Evolutionary conservation across 2,329 filamentous ascomycete genomes (phyloP).

Genomic region (Trichoderma atrobrunneum): DNA sequence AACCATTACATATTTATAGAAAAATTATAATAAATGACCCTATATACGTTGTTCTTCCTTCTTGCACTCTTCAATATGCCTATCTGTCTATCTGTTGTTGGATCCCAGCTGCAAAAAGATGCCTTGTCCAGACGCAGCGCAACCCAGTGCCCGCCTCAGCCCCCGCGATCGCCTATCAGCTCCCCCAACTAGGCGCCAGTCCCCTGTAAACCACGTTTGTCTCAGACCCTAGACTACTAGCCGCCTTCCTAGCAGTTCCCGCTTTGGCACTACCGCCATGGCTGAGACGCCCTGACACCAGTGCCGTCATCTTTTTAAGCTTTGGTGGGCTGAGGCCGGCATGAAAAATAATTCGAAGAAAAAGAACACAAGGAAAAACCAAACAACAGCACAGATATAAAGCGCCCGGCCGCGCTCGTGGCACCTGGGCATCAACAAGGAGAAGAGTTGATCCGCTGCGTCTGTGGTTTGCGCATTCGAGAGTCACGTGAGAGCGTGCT

Average conservation of each 20-base stretch:
- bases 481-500: slow-evolving; percentile 8
- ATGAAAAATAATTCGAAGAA: not conserved
- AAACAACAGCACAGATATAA: not conserved
- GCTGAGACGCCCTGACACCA: not conserved
- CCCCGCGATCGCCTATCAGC: not conserved
- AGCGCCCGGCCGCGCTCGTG: not conserved
- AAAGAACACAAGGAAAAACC: not conserved
- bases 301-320: not conserved
- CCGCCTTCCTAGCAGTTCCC: not conserved
- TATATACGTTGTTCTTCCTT: not conserved
- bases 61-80: not conserved
- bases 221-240: slow-evolving; percentile 6
- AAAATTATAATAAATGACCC: not conserved
- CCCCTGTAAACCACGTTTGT: not conserved
- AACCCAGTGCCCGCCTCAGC: not conserved
- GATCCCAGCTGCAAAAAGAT: not conserved
- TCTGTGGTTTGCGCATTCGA: not conserved
- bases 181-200: not conserved
- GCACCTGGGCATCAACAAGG: not conserved
- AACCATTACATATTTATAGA: too few species aligned
- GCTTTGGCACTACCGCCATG: not conserved
- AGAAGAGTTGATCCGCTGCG: not conserved
- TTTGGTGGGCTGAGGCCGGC: not conserved
- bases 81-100: not conserved
- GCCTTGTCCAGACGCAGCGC: not conserved